These are phyloP conservation scores for Cicer yamashitae DNA, from an alignment of 306 rosid genomes.

Conservation along the genomic window DNA sequence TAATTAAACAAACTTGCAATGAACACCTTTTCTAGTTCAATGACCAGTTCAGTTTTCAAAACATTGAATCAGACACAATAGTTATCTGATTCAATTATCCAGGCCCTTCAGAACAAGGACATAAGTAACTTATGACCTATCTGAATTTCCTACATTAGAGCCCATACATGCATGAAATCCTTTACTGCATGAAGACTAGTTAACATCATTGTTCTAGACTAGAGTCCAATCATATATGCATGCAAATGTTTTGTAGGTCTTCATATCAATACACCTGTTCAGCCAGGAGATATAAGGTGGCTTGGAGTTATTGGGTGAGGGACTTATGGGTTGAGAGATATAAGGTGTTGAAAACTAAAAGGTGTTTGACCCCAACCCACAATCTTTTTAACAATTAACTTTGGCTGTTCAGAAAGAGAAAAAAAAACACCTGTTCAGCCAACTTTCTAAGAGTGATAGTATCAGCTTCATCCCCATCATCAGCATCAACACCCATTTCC, in stretches of 20 bases:
- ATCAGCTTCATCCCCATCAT: constrained; percentile 89
- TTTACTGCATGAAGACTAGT: not conserved
- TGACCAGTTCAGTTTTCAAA: not conserved
- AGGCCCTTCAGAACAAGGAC: not conserved
- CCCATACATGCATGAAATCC: not conserved
- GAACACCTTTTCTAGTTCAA: not conserved
- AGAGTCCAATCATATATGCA: not conserved
- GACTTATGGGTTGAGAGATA: too few relatives aligned
- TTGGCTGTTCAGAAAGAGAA: too few relatives aligned
- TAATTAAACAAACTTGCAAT: not conserved
- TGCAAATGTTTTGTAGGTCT: not conserved
- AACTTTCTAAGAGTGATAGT: constrained; percentile 72
- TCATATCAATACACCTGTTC: constrained; percentile 66
- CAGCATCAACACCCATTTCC: constrained; percentile 90
- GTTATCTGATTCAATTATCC: not conserved
- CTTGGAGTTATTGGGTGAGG: too few relatives aligned
- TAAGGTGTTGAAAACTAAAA: too few relatives aligned
- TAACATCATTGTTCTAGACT: not conserved
- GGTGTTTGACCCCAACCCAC: too few relatives aligned
- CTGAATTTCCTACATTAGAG: not conserved
- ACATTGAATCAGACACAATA: not conserved
- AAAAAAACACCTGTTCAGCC: constrained; percentile 76
- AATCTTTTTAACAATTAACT: too few relatives aligned
- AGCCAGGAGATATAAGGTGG: constrained; percentile 49
- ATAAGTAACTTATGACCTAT: not conserved